Evolutionary conservation across 140 eudicot species (phyloP).

Genomic region (Flaveria floridana): DNA sequence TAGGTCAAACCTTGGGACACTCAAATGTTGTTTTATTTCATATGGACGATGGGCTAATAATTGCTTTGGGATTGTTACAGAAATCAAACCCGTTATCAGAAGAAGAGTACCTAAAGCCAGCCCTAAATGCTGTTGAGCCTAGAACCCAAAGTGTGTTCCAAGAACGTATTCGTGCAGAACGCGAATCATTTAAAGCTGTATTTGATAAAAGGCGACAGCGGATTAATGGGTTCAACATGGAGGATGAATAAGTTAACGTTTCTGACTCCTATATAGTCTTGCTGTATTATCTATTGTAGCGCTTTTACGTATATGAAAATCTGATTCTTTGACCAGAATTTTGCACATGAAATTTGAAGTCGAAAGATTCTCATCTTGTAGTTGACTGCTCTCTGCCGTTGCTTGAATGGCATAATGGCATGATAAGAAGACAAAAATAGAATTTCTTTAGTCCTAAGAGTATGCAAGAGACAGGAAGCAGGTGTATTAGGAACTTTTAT

Average conservation of each 20-base stretch:
- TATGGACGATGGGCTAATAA: not conserved
- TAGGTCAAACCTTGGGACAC: not conserved
- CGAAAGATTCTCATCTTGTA: not conserved
- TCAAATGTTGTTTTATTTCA: constrained; percentile 8
- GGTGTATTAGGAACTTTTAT: no score
- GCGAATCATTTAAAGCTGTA: constrained; percentile 81
- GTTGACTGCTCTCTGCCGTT: no score
- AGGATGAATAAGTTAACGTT: constrained; percentile 43
- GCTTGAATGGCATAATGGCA: no score
- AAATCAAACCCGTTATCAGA: constrained; percentile 81
- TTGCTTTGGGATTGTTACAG: constrained; percentile 40
- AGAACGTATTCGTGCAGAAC: constrained; percentile 83
- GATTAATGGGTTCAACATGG: constrained; percentile 54
- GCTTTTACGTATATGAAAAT: constrained; percentile 6
- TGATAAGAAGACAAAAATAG: no score
- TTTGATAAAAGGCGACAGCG: constrained; percentile 81
- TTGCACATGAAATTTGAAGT: constrained; percentile 16
- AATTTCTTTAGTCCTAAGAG: no score
- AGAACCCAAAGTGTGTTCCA: constrained; percentile 59
- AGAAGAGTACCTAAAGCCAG: constrained; percentile 45
- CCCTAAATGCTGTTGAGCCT: constrained; percentile 34
- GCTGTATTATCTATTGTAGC: constrained; percentile 10
- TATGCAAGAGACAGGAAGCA: no score
- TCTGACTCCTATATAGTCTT: not conserved
- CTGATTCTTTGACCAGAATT: constrained; percentile 12